Base-by-base conservation (phyloP, 2,329 filamentous ascomycete genomes). In the Sphaerulina musiva region DNA sequence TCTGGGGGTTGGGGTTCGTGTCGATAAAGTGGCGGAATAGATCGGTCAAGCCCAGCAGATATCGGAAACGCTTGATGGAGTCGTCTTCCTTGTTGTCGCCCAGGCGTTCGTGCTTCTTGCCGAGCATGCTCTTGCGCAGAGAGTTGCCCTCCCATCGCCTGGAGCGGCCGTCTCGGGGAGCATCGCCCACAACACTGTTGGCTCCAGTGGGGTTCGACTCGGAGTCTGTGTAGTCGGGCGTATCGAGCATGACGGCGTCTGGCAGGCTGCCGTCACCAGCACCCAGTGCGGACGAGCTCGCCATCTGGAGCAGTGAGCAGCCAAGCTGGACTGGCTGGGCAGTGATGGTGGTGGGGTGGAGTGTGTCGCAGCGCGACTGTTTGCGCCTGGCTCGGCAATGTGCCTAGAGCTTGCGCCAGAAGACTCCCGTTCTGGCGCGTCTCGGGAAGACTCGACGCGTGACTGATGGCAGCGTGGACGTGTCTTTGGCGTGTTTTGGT, bases 11-110 rank as follows among this genome's bases (percentile, higher is more conserved):
- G 4, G 91, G 92, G 68, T 96, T 98, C 7, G 90, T 89, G 69
- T 97, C 91, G 74, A 98, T 98, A 72, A 98, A 98, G 74, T 98
- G 93, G 61, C 95, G 89, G 76, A 98, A 98, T 17, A 98, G 79
- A 67, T 98, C 93, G 12, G 93, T 98, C 49, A 98, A 78, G 26
- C 95, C 95, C 11, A 98, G 81, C 1, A 98, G 81, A 70, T 98
- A 98, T 60, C 90, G 85, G 70, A 98, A 98, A 69, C 93, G 81
- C 64, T 92, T 84, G 67, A 97, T 89, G 0, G 89, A 95, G 68
- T 97, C 92, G 77, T 96, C 89, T 75, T 96, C 92, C 88, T 92
- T 97, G 47, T 88, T 95, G 69, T 95, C 89, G 67, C 92, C 90
- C 6, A 98, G 74, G 50, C 86, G 82, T 66, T 95, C 89, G 68